Evolutionary conservation across 495 filamentous ascomycete genomes (phyloP).

Genomic region (Tuber melanosporum): DNA sequence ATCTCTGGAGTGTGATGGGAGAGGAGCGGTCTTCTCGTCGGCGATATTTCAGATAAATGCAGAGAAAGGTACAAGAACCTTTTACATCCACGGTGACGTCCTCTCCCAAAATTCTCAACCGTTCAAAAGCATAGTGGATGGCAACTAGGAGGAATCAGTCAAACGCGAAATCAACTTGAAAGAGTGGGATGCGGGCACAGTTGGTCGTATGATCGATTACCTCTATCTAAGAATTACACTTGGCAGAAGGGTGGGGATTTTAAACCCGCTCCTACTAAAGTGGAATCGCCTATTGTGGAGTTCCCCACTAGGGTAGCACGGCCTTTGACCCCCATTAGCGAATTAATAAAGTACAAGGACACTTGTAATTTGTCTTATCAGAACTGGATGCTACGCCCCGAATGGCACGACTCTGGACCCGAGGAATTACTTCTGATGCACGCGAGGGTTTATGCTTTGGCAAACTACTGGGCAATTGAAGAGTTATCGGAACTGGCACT

Average conservation of each 20-base stretch:
- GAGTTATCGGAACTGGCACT: constrained; percentile 1
- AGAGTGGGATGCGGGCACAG: constrained; percentile 66
- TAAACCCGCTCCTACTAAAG: background rate
- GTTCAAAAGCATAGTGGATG: constrained; percentile 9
- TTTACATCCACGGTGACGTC: constrained; percentile 18
- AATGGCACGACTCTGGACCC: background rate
- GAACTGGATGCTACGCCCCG: background rate
- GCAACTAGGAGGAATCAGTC: constrained; percentile 7
- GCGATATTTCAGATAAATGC: background rate
- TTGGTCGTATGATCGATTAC: constrained; percentile 79
- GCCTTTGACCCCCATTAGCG: background rate
- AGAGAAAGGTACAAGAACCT: constrained; percentile 12
- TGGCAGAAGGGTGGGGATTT: constrained; percentile 47
- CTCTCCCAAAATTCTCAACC: constrained; percentile 17
- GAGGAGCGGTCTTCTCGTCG: background rate
- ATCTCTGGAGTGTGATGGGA: background rate
- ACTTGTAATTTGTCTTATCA: background rate
- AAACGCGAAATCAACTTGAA: constrained; percentile 61
- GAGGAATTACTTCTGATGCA: constrained; percentile 6
- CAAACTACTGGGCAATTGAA: constrained; percentile 4
- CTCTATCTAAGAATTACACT: constrained; percentile 83
- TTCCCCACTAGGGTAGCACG: background rate
- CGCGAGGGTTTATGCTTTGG: constrained; percentile 19
- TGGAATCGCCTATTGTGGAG: background rate
- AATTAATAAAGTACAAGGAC: background rate